phyloP scores from a whole-genome alignment of 805 yeast genomes.

The Yarrowia sp. region DNA sequence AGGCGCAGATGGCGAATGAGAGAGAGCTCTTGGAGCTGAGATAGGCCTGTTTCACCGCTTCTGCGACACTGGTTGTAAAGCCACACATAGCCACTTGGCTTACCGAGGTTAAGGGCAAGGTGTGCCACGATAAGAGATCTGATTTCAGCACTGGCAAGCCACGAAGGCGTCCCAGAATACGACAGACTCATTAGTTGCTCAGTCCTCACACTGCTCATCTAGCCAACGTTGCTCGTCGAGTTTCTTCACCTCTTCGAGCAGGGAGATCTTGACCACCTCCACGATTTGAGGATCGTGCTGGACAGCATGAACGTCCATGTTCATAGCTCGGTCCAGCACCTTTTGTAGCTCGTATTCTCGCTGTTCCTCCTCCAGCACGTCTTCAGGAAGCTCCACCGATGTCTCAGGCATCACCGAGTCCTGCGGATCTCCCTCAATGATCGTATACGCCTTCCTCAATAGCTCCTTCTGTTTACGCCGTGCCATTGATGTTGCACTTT shows the following conservation, averaged over 20 bases:
- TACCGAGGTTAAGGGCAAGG: not conserved
- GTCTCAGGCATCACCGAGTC: slow-evolving; percentile 32
- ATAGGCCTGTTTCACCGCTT: not conserved
- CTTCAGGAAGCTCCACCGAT: slow-evolving; percentile 27
- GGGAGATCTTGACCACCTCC: slow-evolving; percentile 21
- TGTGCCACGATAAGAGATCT: not conserved
- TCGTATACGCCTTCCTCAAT: slow-evolving; percentile 13
- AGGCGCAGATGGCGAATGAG: slow-evolving; percentile 7
- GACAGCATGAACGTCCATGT: slow-evolving; percentile 21
- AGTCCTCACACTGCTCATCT: slow-evolving; percentile 32
- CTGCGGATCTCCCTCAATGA: slow-evolving; percentile 35
- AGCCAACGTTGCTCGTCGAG: slow-evolving; percentile 25
- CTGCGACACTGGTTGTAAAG: slow-evolving; percentile 5
- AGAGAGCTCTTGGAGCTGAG: not conserved
- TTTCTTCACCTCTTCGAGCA: slow-evolving; percentile 29
- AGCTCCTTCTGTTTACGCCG: slow-evolving; percentile 33
- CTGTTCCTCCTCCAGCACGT: slow-evolving; percentile 33
- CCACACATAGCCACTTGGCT: slow-evolving; percentile 4
- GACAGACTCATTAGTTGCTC: not conserved
- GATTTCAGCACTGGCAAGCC: not conserved
- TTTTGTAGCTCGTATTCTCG: slow-evolving; percentile 31
- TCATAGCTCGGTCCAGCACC: slow-evolving; percentile 30
- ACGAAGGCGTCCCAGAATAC: not conserved
- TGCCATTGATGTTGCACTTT: slow-evolving; percentile 24
- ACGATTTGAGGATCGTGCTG: slow-evolving; percentile 23